Evolutionary conservation across 352 stramenopile genomes (phyloP), one percentile per base, ranked within the genome.

Genomic region (Pythium insidiosum): DNA sequence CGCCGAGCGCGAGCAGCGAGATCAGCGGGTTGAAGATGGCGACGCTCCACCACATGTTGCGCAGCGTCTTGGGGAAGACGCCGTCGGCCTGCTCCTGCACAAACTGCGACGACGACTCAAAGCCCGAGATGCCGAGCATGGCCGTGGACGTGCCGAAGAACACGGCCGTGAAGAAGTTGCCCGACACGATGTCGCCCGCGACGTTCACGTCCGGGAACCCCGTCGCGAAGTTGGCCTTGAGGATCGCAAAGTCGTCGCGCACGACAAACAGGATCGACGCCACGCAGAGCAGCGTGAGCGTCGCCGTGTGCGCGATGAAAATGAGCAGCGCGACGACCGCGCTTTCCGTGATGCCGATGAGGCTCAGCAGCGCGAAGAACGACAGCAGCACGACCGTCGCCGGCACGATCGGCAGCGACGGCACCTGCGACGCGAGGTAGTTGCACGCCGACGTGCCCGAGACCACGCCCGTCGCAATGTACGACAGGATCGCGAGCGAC

Each of bases 101-200:
- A 66, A 97, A 97, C 62, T 97, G 89, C 19, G 87, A 95, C 33
- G 82, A 95, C 4, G 84, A 95, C 61, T 98, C 92, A 45, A 98
- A 98, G 18, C 92, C 92, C 15, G 82, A 96, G 56, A 97, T 95
- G 38, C 92, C 92, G 12, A 98, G 81, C 85, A 98, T 97, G n/a
- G 90, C 90, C 5, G 79, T 88, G 4, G 78, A 95, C 36, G 85
- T 92, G 42, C 88, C 88, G 42, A 97, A 96, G 58, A 94, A 95
- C 26, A 95, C 55, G 3, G 84, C 84, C n/a, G 80, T 92, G 35
- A 88, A 66, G 22, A 91, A 56, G 51, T 90, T 89, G 18, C 80
- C 83, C 36, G 68, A 70, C 23, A 94, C 72, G 26, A 75, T 84
- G 36, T 77, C 63, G 23, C 81, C 81, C 2, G 81, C 81, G 15